Percentiles rank a stretch among this genome's conserved stretches.
Conservation (phyloP, 116 monocot genomes). For the Dioscorea cayenensis region DNA sequence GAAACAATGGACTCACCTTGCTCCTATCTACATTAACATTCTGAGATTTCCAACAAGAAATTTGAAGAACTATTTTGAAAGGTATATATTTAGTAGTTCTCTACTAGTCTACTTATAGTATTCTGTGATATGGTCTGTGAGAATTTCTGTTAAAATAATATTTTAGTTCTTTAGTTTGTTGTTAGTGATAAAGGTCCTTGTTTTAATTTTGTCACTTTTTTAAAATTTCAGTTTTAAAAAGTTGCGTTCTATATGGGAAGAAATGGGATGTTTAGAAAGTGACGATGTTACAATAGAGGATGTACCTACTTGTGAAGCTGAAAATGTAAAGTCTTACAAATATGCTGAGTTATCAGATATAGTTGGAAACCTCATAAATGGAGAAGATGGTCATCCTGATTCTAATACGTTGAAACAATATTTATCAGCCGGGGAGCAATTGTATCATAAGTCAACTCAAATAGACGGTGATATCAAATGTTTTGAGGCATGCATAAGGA, state of each 20-base stretch:
- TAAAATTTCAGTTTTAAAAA: slow-evolving; percentile 59
- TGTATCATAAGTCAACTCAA: slow-evolving; percentile 51
- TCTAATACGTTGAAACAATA: slow-evolving; percentile 43
- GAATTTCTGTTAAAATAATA: not conserved
- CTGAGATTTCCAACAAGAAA: slow-evolving; percentile 82
- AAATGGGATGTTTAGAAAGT: slow-evolving; percentile 26
- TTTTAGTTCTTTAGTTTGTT: not conserved
- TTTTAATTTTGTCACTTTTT: not conserved
- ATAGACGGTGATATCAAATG: slow-evolving; percentile 46
- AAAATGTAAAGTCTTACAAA: slow-evolving; percentile 17
- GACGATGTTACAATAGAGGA: slow-evolving; percentile 12
- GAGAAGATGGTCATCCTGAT: slow-evolving; percentile 13
- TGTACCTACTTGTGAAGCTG: slow-evolving; percentile 16
- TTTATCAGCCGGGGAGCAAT: slow-evolving; percentile 40
- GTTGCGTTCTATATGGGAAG: slow-evolving; percentile 45
- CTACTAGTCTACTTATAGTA: too few species aligned
- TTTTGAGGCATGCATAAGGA: slow-evolving; percentile 57
- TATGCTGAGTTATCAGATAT: slow-evolving; percentile 31
- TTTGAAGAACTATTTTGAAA: slow-evolving; percentile 57
- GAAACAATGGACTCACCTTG: slow-evolving; percentile 61
- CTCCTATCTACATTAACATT: slow-evolving; percentile 59
- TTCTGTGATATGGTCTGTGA: slow-evolving; percentile 1
- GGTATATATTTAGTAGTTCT: slow-evolving; percentile 29
- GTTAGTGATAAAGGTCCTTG: not conserved
- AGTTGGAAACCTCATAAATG: slow-evolving; percentile 28